Evolutionary conservation across 2,329 filamentous ascomycete species (phyloP).

Genomic region (Ascochyta clinopodiicola): DNA sequence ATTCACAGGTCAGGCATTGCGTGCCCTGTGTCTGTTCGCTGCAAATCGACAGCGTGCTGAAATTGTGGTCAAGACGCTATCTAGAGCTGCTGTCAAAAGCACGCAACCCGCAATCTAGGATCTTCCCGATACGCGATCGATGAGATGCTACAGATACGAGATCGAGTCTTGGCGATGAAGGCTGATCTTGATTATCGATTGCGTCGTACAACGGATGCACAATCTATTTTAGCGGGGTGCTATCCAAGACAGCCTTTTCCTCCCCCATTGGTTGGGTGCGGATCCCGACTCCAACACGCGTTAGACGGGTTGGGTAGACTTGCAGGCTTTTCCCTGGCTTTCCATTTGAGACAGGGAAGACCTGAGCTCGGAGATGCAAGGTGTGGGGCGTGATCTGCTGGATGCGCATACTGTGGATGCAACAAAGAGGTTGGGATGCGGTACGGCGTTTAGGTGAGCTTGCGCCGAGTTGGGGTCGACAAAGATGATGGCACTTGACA

Average conservation of each 20-base stretch:
- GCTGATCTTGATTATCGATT: constrained; percentile 4
- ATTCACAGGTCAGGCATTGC: neutral
- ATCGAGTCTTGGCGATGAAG: constrained; percentile 10
- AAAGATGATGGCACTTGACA: neutral
- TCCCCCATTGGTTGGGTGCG: neutral
- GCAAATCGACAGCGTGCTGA: neutral
- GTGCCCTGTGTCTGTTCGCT: neutral
- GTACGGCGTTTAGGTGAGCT: neutral
- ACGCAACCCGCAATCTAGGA: constrained; percentile 4
- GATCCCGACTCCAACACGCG: neutral
- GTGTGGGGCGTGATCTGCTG: constrained; percentile 3
- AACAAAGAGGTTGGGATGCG: constrained; percentile 1
- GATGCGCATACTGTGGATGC: neutral
- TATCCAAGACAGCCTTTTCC: neutral
- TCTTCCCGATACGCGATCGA: no score
- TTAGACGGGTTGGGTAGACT: neutral
- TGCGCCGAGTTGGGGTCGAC: constrained; percentile 9
- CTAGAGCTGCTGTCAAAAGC: neutral
- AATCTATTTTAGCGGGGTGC: neutral
- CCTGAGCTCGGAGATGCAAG: constrained; percentile 1
- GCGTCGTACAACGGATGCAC: neutral
- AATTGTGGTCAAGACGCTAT: neutral
- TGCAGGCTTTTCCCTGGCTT: neutral
- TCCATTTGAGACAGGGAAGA: neutral
- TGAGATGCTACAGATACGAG: constrained; percentile 2